Evolutionary conservation across 768 basidiomycete genomes (phyloP).

Genomic region (Lactifluus hygrophoroides): DNA sequence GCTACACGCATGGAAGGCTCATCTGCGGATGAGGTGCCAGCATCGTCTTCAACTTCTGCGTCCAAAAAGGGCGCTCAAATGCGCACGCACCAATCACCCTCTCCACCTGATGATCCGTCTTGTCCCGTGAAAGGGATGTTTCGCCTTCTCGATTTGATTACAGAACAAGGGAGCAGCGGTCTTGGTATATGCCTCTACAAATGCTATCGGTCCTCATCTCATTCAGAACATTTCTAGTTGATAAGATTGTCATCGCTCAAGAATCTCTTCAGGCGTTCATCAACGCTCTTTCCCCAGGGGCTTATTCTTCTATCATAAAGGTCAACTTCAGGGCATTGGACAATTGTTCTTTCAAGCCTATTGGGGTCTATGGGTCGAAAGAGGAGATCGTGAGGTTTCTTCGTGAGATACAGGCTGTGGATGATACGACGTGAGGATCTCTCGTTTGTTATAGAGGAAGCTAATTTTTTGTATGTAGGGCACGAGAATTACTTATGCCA

Average conservation of each 20-base stretch:
- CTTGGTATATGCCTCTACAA: slow-evolving; percentile 32
- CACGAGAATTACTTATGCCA: slow-evolving; percentile 17
- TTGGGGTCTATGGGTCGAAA: slow-evolving; percentile 52
- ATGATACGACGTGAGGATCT: slow-evolving; percentile 33
- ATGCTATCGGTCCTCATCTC: not conserved
- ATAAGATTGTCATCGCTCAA: slow-evolving; percentile 55
- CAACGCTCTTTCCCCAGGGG: slow-evolving; percentile 40
- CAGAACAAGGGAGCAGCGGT: slow-evolving; percentile 42
- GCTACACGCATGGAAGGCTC: not conserved
- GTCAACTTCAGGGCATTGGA: slow-evolving; percentile 51
- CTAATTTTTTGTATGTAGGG: slow-evolving; percentile 13
- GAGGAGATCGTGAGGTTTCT: slow-evolving; percentile 42
- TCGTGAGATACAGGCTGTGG: slow-evolving; percentile 28
- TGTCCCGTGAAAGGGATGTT: slow-evolving; percentile 38
- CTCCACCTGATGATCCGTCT: slow-evolving; percentile 1
- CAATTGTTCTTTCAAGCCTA: slow-evolving; percentile 35
- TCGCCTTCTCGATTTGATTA: slow-evolving; percentile 45
- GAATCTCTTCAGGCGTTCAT: slow-evolving; percentile 40
- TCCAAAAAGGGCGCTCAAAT: not conserved
- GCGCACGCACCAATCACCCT: not conserved
- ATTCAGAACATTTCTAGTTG: slow-evolving; percentile 31
- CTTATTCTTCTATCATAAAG: slow-evolving; percentile 45
- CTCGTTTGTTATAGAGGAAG: not conserved
- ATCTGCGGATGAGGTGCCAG: not conserved
- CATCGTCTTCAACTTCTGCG: not conserved